A percentile compares a stretch with the other conserved stretches of the same genome.
phyloP scores from a whole-genome alignment of 495 filamentous ascomycete species.

The Tuber umbilicatum region DNA sequence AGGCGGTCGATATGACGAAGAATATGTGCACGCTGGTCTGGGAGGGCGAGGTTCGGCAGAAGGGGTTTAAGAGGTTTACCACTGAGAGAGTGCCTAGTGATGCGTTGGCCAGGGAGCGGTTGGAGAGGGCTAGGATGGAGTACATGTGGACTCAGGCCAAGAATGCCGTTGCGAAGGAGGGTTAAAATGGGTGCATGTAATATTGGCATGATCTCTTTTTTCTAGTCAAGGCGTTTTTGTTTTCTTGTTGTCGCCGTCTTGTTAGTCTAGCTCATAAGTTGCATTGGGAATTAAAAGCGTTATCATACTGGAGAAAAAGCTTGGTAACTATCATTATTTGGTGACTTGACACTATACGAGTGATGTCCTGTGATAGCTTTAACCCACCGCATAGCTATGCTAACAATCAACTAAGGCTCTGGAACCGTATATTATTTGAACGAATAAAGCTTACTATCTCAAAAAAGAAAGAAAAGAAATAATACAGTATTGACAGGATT shows the following conservation, averaged over 20 bases:
- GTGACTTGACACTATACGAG: background rate
- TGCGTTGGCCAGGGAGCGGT: constrained; percentile 70
- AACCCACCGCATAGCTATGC: background rate
- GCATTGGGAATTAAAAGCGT: background rate
- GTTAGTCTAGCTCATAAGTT: background rate
- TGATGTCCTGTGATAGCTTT: background rate
- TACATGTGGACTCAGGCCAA: constrained; percentile 95
- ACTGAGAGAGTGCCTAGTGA: constrained; percentile 83
- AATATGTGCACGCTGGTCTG: constrained; percentile 79
- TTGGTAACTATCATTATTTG: background rate
- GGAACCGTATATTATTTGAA: background rate
- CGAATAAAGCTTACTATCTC: background rate
- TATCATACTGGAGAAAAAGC: background rate
- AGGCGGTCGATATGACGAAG: constrained; percentile 55
- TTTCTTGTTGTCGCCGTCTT: background rate
- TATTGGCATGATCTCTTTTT: background rate
- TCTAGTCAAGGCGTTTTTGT: background rate
- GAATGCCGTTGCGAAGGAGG: constrained; percentile 45
- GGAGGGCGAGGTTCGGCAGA: constrained; percentile 74
- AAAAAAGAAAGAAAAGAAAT: background rate
- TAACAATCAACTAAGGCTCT: background rate
- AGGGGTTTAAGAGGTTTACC: constrained; percentile 77
- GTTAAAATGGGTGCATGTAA: constrained; percentile 8
- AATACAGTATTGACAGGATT: background rate
- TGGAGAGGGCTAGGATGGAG: constrained; percentile 80